Evolutionary conservation across 2,329 filamentous ascomycete species (phyloP), one percentile per base, ranked within the genome.

Genomic region (Stachybotrys echinatus): DNA sequence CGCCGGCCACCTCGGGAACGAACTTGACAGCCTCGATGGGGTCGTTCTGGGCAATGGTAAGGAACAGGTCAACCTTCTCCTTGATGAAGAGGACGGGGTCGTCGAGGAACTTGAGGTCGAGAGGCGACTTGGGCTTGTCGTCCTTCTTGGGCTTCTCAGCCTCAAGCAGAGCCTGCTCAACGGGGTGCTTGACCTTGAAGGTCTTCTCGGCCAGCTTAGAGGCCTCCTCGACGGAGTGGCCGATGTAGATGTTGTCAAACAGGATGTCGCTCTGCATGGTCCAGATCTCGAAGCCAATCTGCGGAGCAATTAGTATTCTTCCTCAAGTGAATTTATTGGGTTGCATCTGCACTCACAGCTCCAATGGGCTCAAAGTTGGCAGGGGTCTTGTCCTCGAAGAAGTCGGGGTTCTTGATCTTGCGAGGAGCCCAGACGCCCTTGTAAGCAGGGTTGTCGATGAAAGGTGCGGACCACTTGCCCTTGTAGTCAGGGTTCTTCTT

Each of bases 191-290:
- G 74, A 90, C 74, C 65, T 89, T 86, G 71, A 92, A 99, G 49
- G 90, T 89, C 81, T 96, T 89, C 57, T 87, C 80, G 62, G 90
- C 88, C 65, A 99, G 79, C 76, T 92, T 88, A 72, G 88, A 84
- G 55, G 94, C 94, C 60, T 99, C 94, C 66, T 90, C 90, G 60
- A 94, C 71, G 19, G 92, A 97, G 84, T 99, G 94, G 56, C 94
- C 94, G 69, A 99, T 91, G 83, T 97, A 99, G 80, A 99, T 95
- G 85, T 99, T 99, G 84, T 97, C 90, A 65, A 99, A 97, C 64
- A 96, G 87, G 62, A 99, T 97, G 68, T 96, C 88, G 71, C 85
- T 95, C 76, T 96, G 92, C 94, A 99, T 99, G 64, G 94, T 97
- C 94, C 94, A 99, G 76, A 99, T 92, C 75, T 99, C 94, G 66